Percentiles rank a stretch among this genome's conserved stretches.
Conservation (phyloP, 2,329 filamentous ascomycete species). For the Tolypocladium guangdongense region DNA sequence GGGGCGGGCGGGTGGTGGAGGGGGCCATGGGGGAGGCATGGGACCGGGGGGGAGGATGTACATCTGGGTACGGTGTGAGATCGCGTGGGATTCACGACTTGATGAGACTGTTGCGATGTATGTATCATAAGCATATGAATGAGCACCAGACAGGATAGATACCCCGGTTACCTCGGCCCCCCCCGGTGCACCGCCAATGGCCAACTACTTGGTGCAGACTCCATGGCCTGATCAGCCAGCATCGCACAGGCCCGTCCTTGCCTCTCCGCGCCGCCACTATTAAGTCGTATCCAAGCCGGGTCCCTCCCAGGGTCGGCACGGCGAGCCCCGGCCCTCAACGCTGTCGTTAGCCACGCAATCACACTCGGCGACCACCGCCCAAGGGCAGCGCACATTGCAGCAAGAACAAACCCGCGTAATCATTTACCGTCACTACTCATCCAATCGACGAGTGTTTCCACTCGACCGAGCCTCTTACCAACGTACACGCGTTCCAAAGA, state of each 20-base stretch:
- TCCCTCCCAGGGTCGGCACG: background rate
- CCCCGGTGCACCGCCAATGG: background rate
- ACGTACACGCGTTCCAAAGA: slow-evolving; percentile 1
- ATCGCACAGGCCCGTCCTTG: background rate
- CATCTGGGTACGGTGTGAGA: slow-evolving; percentile 3
- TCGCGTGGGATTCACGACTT: background rate
- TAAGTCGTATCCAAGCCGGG: background rate
- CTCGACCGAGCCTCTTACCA: slow-evolving; percentile 1
- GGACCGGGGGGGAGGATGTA: background rate
- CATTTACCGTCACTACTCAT: background rate
- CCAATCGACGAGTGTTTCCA: background rate
- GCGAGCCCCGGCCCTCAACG: background rate
- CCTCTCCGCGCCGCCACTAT: background rate
- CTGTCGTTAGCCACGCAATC: background rate
- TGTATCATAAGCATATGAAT: background rate
- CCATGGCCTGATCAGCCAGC: background rate
- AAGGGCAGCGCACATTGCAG: background rate
- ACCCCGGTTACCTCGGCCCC: background rate
- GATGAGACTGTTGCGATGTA: background rate
- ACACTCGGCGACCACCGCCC: background rate
- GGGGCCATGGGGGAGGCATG: slow-evolving; percentile 1
- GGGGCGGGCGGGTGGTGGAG: background rate
- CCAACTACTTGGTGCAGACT: background rate
- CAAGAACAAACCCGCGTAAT: background rate
- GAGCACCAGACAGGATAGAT: background rate